Base-by-base conservation (phyloP, 495 filamentous ascomycete genomes). In the Xylaria flabelliformis region DNA sequence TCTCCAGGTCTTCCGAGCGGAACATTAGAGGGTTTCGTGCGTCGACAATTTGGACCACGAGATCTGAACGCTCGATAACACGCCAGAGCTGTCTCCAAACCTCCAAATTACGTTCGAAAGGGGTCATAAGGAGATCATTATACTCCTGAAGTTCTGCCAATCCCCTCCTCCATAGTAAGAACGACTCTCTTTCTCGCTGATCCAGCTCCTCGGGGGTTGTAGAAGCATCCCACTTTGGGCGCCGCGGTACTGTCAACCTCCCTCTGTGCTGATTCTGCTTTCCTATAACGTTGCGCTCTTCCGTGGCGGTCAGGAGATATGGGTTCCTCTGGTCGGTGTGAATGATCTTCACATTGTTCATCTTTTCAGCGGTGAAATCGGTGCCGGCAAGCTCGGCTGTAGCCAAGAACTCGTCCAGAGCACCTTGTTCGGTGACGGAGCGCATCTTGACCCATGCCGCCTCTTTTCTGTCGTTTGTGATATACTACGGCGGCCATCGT, bases 11-110 rank as follows among this genome's bases (percentile, higher is more conserved):
- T 78, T 97, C 95, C 13, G 90, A 97, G 19, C 97, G 89, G 83
- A 98, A 99, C 75, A 97, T 87, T 13, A 98, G 85, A 6, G 97
- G 97, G 82, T 98, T 97, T 72, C 97, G 86, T 6, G 97, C 97
- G 85, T 99, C 97, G 73, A 98, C 97, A 83, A 99, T 99, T 85
- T 99, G 97, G 59, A 98, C 96, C 3, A 99, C 89, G 32, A 99
- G 83, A 81, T 99, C 96, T 10, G 93, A 97, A 32, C 97, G 88
- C 84, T 99, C 97, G 75, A 99, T 97, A 62, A 99, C 97, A 82
- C 97, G 89, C 97, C 97, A 99, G 75, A 99, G 78, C 81, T 99
- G 97, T 78, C 97, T 89, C 97, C 97, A 99, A 62, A 99, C 95
- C 80, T 99, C 97, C 71, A 99, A 74, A 81, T 99, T 99, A 44